phyloP scores from a whole-genome alignment of 768 basidiomycete genomes.

The Xanthoconium stramineum region DNA sequence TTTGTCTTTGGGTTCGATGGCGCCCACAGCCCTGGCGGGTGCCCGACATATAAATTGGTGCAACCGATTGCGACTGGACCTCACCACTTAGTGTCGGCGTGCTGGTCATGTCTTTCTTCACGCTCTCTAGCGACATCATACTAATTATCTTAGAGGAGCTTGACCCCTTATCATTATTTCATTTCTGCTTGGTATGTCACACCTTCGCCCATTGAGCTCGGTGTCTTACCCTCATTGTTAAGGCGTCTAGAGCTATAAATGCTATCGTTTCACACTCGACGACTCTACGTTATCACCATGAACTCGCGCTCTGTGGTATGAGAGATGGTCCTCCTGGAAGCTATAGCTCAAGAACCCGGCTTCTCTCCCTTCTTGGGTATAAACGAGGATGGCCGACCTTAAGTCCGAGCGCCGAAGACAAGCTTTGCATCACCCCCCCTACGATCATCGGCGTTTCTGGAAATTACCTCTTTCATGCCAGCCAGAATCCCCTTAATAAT shows the following conservation, averaged over 20 bases:
- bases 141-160: slow-evolving; percentile 33
- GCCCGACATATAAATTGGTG: slow-evolving; percentile 31
- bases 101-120: slow-evolving; percentile 36
- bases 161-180: slow-evolving; percentile 32
- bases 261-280: slow-evolving; percentile 23
- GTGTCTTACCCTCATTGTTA: not conserved
- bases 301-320: slow-evolving; percentile 31
- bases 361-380: slow-evolving; percentile 28
- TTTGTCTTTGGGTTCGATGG: slow-evolving; percentile 32
- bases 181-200: slow-evolving; percentile 28
- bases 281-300: slow-evolving; percentile 31
- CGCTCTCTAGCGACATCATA: slow-evolving; percentile 29
- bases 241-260: slow-evolving; percentile 27
- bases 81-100: slow-evolving; percentile 27
- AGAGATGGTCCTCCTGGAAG: slow-evolving; percentile 24
- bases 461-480: slow-evolving; percentile 33
- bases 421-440: slow-evolving; percentile 28
- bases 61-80: slow-evolving; percentile 2
- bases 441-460: slow-evolving; percentile 33
- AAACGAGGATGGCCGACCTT: slow-evolving; percentile 34
- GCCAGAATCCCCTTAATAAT: slow-evolving; percentile 31
- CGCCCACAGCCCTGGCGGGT: slow-evolving; percentile 20
- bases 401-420: slow-evolving; percentile 31
- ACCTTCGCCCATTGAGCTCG: not conserved
- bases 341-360: slow-evolving; percentile 19